A percentile compares a stretch with the other conserved stretches of the same genome.
phyloP scores from a whole-genome alignment of 495 filamentous ascomycete genomes.

The Penicillium ochrochloron region DNA sequence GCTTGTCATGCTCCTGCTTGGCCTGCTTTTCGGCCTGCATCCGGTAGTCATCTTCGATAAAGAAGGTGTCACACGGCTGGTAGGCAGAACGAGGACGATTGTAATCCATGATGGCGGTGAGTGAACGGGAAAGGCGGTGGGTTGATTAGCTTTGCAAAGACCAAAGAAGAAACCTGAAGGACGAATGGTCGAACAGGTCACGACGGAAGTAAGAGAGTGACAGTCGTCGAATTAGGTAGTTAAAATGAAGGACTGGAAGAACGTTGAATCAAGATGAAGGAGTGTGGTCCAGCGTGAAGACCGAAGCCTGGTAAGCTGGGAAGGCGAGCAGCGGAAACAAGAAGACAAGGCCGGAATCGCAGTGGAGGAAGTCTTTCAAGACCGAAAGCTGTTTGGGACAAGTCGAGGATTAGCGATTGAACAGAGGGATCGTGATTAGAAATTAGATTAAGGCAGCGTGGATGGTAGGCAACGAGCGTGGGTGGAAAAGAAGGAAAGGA shows the following conservation, averaged over 20 bases:
- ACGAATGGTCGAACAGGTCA: conserved; percentile 40
- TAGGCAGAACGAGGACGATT: conserved; percentile 55
- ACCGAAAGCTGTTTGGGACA: conserved; percentile 49
- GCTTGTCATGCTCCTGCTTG: conserved; percentile 68
- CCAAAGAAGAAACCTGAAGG: conserved; percentile 43
- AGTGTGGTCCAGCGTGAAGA: conserved; percentile 47
- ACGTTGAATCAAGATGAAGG: conserved; percentile 56
- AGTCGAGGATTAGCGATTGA: conserved; percentile 43
- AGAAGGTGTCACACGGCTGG: conserved; percentile 76
- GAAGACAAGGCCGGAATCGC: conserved; percentile 44
- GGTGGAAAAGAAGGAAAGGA: conserved; percentile 18
- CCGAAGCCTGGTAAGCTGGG: conserved; percentile 43
- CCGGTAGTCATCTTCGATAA: conserved; percentile 77
- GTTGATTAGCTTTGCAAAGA: conserved; percentile 30
- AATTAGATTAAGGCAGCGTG: conserved; percentile 23
- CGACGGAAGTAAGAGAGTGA: conserved; percentile 61
- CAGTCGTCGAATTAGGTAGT: conserved; percentile 52
- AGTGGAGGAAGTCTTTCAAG: conserved; percentile 42
- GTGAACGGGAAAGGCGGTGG: conserved; percentile 7
- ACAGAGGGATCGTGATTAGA: conserved; percentile 25
- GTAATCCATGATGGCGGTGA: conserved; percentile 71
- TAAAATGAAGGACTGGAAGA: conserved; percentile 59
- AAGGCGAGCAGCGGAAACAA: background rate
- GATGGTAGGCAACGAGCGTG: conserved; percentile 16
- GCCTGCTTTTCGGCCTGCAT: conserved; percentile 40